phyloP scores from a whole-genome alignment of 164 flowering plant genomes.

The Dillenia suffruticosa region DNA sequence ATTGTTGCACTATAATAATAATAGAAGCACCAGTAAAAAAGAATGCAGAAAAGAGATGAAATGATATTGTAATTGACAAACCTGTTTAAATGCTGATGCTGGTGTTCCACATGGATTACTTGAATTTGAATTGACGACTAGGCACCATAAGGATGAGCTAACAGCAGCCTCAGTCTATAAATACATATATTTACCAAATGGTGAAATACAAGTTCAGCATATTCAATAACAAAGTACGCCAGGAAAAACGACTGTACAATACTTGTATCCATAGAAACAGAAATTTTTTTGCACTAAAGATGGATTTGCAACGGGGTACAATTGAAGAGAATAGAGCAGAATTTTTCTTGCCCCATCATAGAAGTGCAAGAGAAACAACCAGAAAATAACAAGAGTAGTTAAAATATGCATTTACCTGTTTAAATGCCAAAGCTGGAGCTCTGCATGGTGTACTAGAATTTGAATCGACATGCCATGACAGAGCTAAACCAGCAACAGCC shows the following conservation, averaged over 20 bases:
- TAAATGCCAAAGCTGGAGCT: conserved; percentile 26
- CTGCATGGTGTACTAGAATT: conserved; percentile 34
- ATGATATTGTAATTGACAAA: conserved; percentile 2
- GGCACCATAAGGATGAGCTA: conserved; percentile 57
- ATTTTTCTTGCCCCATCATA: no score
- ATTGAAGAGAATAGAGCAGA: no score
- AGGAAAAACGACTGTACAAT: not conserved
- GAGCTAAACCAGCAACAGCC: conserved; percentile 48
- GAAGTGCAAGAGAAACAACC: no score
- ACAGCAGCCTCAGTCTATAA: conserved; percentile 57
- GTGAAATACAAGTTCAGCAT: conserved; percentile 1
- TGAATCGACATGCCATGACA: conserved; percentile 47
- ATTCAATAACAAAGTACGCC: not conserved
- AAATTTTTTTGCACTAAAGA: no score
- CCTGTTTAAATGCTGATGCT: conserved; percentile 51
- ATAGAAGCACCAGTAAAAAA: no score
- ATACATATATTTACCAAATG: conserved; percentile 2
- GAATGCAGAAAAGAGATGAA: no score
- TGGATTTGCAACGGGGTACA: no score
- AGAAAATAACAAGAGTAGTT: no score
- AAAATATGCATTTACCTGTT: conserved; percentile 40
- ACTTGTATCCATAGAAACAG: not conserved
- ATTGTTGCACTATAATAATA: no score
- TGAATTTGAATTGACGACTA: conserved; percentile 31
- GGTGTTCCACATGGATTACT: conserved; percentile 31